Evolutionary conservation across 768 basidiomycete species (phyloP), one percentile per base, ranked within the genome.

Genomic region (Rhodotorula kratochvilovae): DNA sequence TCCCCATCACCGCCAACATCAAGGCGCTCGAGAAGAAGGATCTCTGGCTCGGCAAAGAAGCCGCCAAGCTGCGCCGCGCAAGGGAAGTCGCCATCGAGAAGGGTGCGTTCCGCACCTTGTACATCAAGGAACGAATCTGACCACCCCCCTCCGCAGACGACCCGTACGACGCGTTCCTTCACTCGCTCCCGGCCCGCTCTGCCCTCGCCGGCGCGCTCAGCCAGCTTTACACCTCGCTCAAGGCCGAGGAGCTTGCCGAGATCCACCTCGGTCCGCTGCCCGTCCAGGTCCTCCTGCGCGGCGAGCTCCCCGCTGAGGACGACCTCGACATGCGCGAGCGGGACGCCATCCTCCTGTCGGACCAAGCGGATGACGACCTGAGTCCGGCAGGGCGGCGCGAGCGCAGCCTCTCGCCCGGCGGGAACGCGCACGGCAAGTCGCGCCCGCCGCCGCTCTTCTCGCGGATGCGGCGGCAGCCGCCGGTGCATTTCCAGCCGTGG

Each of bases 21-120:
- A 94, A 89, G 76, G 90, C 92, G 78, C 89, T 96, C 78, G 95
- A 99, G 81, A 88, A 91, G 8, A 80, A 89, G 62, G 87, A 87
- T 43, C 89, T 90, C 77, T 97, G 90, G 80, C 90, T 99, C 2
- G 91, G 92, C 71, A 80, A 81, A 55, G 89, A 97, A 78, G 90
- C 89, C 43, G 90, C 90, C 66, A 79, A 81, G 21, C 83, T 97
- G 27, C 85, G 86, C 29, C 79, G 85, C 21, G 80, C 93, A 59
- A 88, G 89, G 74, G 92, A 95, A 57, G 84, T 84, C 10, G 88
- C 84, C 71, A 82, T 88, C 6, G 83, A 85, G 21, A 86, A 86
- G 84, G 88, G 90, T 75, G 21, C 35, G n/a, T 59, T 54, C 45
- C 11, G 19, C 61, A 29, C 16, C 39, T n/a, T 64, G 13, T 39